Percentiles rank a stretch among this genome's conserved stretches.
These are phyloP conservation scores for Butyriboletus loyo DNA, from an alignment of 768 basidiomycete species.

Conservation along the genomic window DNA sequence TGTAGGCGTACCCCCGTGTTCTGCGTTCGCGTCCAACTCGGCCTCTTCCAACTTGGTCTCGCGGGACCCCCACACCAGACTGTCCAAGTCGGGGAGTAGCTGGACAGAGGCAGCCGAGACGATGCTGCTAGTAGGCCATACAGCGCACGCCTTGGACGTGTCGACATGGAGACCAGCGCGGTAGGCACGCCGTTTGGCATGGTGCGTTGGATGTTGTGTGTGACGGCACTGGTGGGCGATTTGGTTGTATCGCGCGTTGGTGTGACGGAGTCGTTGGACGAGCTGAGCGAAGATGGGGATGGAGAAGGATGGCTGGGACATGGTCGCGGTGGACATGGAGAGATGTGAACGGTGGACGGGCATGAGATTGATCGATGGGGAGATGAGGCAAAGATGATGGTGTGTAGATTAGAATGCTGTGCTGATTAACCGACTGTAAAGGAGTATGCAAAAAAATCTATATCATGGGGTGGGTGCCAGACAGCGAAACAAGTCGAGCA, in stretches of 20 bases:
- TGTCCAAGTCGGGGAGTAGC: neutral
- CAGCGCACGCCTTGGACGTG: constrained; percentile 36
- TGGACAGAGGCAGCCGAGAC: constrained; percentile 28
- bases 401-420: neutral
- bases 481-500: neutral
- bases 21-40: neutral
- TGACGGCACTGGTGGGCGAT: constrained; percentile 40
- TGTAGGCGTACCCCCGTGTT: neutral
- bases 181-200: constrained; percentile 48
- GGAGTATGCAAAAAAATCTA: neutral
- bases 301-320: constrained; percentile 19
- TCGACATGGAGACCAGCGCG: constrained; percentile 45
- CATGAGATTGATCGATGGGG: no score
- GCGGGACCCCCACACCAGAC: neutral
- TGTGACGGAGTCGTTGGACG: constrained; percentile 37
- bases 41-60: neutral
- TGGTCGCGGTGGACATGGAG: neutral
- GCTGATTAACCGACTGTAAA: neutral
- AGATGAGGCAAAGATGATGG: neutral
- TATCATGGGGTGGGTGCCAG: constrained; percentile 13
- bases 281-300: constrained; percentile 34
- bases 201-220: constrained; percentile 36
- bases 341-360: neutral
- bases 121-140: constrained; percentile 33
- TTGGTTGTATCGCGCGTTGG: constrained; percentile 41